phyloP scores from a whole-genome alignment of 768 basidiomycete genomes.

The Rhizopogon vinicolor region DNA sequence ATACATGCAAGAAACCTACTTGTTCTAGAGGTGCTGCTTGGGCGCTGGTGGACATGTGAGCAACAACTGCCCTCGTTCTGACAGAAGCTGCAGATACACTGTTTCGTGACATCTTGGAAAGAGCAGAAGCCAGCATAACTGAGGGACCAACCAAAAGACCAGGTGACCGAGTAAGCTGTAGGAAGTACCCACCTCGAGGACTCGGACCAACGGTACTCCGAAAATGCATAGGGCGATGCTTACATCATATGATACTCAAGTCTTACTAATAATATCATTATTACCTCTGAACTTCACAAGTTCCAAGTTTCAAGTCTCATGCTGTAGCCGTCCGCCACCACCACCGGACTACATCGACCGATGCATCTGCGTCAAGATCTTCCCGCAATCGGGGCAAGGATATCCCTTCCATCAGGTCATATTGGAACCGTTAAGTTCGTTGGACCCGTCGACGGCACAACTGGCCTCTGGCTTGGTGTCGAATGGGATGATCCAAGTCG shows the following conservation, averaged over 20 bases:
- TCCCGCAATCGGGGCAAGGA: slow-evolving; percentile 40
- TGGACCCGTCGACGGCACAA: slow-evolving; percentile 58
- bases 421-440: slow-evolving; percentile 68
- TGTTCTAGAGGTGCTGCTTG: slow-evolving; percentile 15
- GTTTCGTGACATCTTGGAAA: slow-evolving; percentile 27
- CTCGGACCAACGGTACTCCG: too few species aligned
- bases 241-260: not conserved
- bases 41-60: slow-evolving; percentile 29
- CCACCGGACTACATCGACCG: not conserved
- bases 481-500: slow-evolving; percentile 89
- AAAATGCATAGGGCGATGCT: not conserved
- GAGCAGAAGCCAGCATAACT: slow-evolving; percentile 22
- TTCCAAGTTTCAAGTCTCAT: too few species aligned
- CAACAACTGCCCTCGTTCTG: slow-evolving; percentile 26
- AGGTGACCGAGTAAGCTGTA: not conserved
- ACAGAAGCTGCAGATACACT: slow-evolving; percentile 19
- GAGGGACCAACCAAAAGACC: not conserved
- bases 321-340: not conserved
- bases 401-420: slow-evolving; percentile 43
- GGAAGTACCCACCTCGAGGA: too few species aligned
- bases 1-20: slow-evolving; percentile 10
- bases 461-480: slow-evolving; percentile 86
- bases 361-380: not conserved
- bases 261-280: too few species aligned
- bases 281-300: too few species aligned